Conservation (phyloP, 1,139 yeast genomes). For the Pneumocystis sp. region DNA sequence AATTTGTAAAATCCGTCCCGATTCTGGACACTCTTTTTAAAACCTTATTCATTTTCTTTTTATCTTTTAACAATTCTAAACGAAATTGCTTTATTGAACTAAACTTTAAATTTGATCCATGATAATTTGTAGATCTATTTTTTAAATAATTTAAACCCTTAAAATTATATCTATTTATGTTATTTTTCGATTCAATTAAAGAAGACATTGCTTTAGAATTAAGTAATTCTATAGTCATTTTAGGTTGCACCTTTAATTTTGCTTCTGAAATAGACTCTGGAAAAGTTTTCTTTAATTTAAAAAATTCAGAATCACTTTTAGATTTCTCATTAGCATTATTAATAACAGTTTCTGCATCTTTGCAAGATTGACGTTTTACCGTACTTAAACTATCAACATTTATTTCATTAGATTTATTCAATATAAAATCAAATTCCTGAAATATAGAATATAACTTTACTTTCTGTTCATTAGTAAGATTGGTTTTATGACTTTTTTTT, state of each 20-base stretch:
- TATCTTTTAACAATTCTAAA: neutral
- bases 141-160: neutral
- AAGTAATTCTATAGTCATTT: neutral
- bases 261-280: neutral
- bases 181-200: neutral
- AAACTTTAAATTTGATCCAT: neutral
- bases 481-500: constrained; percentile 41
- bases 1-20: constrained; percentile 1
- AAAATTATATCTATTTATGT: neutral
- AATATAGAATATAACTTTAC: constrained; percentile 15
- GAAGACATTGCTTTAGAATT: neutral
- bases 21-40: neutral
- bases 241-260: neutral
- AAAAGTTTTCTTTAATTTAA: neutral
- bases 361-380: neutral
- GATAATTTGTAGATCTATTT: neutral
- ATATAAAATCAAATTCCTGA: constrained; percentile 8
- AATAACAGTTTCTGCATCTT: neutral
- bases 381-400: neutral
- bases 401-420: constrained; percentile 2
- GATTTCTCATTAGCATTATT: neutral
- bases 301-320: neutral
- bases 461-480: constrained; percentile 17
- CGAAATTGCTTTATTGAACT: constrained; percentile 1
- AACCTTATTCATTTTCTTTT: neutral